Evolutionary conservation across 1,284 basidiomycete genomes (phyloP), one percentile per base, ranked within the genome.

Genomic region (Stereum hirsutum): DNA sequence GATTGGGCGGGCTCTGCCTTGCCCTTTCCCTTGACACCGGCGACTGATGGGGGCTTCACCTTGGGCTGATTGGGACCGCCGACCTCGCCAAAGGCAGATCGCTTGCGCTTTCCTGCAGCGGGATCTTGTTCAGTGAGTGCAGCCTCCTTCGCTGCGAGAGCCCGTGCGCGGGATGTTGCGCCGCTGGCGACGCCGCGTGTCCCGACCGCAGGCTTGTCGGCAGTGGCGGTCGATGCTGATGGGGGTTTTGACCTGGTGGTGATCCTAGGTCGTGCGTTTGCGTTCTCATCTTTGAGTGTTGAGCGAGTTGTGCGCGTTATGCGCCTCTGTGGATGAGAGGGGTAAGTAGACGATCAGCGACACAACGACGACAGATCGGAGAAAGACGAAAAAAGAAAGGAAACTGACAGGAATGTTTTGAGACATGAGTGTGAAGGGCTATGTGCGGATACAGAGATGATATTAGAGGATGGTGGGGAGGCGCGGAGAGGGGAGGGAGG

Each of bases 71-170:
- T 62, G 15, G 31, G 33, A 43, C 57, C 56, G 31, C 51, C 54
- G 48, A 84, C 76, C 58, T 86, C 83, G 25, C 77, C 79, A 24
- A 86, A 65, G 3, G 81, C 81, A 45, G 84, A 81, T 39, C 85
- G 78, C 59, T 88, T 87, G 48, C 82, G 72, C 62, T 88, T 88
- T 38, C 70, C 75, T 49, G 61, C 59, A 8, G 68, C 65, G 8
- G 66, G 55, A 3, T 52, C 50, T 21, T 71, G 67, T 12, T 59
- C 53, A 45, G 75, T 74, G 44, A 64, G 48, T n/a, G 54, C 30
- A 26, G 58, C 42, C n/a, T 47, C 50, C 33, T 51, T 52, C 26
- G 50, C 43, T 38, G 53, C 46, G n/a, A n/a, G n/a, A 14, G 55
- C 48, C 51, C 62, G 62, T n/a, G 62, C 55, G 30, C 60, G 56